Base-by-base conservation (phyloP, 768 basidiomycete species). In the Pulveroboletus ravenelii region DNA sequence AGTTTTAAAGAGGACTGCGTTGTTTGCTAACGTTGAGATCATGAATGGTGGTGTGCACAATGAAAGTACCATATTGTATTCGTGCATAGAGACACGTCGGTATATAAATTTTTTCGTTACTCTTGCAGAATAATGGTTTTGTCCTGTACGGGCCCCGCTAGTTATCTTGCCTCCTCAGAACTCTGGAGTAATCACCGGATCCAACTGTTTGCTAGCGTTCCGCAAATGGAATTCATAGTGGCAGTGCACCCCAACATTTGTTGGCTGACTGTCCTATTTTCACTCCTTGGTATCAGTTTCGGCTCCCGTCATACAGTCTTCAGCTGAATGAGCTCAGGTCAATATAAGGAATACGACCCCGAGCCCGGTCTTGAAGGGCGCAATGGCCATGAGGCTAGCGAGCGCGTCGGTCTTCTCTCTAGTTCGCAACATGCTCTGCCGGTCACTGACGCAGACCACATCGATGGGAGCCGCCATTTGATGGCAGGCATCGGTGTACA, bases 1-100 rank as follows among this genome's bases (percentile, higher is more conserved):
- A 89, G 87, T 65, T 90, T 95, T 62, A 93, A 89, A 62, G 93
- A 96, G 65, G 93, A 96, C 63, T 96, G 93, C 74, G 62, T 81
- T 25, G 61, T 83, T 38, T 65, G 63, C 54, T 77, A 14, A 35
- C 5, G 34, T 34, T 15, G 13, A 15, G 34, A 12, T 34, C 14
- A 15, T 5, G 5, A 14, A 5, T 12, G 14, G 6, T 34, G 14
- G 14, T 34, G 15, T 9, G 34, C 6, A 3, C 34, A 34, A 34
- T n/a, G 34, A n/a, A 35, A 35, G n/a, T 9, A n/a, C 15, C 5
- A 35, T n/a, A 9, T 35, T 35, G 15, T 15, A n/a, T n/a, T 35
- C 34, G 34, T n/a, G 8, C 34, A 15, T 9, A 14, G 12, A 34
- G 34, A 34, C 13, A 15, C 13, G 14, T 15, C 14, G 34, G 6